Evolutionary conservation across 148 eudicot species (phyloP).

Genomic region (Rhododendron griersonianum): DNA sequence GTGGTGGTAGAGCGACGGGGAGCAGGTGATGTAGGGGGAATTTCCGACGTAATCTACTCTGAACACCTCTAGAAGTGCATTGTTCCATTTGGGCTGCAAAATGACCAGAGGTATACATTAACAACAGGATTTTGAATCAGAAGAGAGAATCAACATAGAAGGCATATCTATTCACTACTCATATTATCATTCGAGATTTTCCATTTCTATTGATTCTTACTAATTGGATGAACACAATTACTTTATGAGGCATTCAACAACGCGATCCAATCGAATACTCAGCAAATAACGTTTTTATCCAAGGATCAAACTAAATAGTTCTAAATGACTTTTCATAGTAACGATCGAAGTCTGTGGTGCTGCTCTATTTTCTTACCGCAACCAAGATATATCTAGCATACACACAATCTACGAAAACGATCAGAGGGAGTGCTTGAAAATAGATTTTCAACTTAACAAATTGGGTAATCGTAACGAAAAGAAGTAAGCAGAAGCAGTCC

Average conservation of each 20-base stretch:
- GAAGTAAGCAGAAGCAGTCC: background rate
- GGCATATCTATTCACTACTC: background rate
- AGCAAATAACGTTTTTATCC: background rate
- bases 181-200: background rate
- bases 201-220: background rate
- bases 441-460: background rate
- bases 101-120: background rate
- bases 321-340: background rate
- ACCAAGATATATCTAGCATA: background rate
- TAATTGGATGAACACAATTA: background rate
- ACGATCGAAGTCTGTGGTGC: background rate
- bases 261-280: background rate
- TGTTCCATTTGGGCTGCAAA: conserved; percentile 71
- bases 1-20: conserved; percentile 66
- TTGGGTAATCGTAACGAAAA: background rate
- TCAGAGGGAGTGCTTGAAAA: background rate
- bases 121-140: background rate
- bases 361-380: background rate
- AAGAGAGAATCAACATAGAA: background rate
- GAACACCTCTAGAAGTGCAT: conserved; percentile 80
- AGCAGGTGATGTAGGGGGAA: conserved; percentile 68
- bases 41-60: conserved; percentile 68
- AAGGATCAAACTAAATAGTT: background rate
- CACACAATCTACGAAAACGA: background rate
- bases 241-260: background rate